Evolutionary conservation across 441 rosid species (phyloP).

Genomic region (Cnidoscolus chayamansa): DNA sequence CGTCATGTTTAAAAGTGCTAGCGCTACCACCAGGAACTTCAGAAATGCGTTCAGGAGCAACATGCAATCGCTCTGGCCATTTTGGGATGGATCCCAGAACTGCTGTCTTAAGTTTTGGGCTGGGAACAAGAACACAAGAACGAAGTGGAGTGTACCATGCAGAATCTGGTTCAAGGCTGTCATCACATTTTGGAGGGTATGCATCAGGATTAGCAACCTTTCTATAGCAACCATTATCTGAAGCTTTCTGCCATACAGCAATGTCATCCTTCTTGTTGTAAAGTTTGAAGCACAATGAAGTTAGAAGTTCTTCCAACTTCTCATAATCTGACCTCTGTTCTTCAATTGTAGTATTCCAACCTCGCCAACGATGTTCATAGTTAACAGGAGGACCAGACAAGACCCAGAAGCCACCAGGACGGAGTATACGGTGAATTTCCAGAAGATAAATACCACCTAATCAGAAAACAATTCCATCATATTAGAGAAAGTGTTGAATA

Average conservation of each 20-base stretch:
- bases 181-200: constrained; percentile 90
- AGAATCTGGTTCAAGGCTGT: constrained; percentile 86
- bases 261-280: constrained; percentile 84
- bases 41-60: constrained; percentile 71
- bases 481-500: constrained; percentile 23
- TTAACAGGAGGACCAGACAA: constrained; percentile 97
- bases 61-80: constrained; percentile 78
- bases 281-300: constrained; percentile 87
- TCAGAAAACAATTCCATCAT: constrained; percentile 2
- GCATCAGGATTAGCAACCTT: constrained; percentile 60
- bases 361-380: constrained; percentile 83
- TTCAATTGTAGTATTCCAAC: constrained; percentile 94
- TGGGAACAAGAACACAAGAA: constrained; percentile 78
- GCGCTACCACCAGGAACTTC: constrained; percentile 64
- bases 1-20: constrained; percentile 63
- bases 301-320: constrained; percentile 66
- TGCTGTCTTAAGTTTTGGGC: constrained; percentile 55
- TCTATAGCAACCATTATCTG: constrained; percentile 62
- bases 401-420: constrained; percentile 99
- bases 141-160: constrained; percentile 97
- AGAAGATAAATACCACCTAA: constrained; percentile 92
- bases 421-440: constrained; percentile 82
- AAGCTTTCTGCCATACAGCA: constrained; percentile 86
- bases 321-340: constrained; percentile 84
- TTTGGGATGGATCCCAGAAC: constrained; percentile 60